Evolutionary conservation across 2,329 filamentous ascomycete genomes (phyloP), one percentile per base, ranked within the genome.

Genomic region (Fusarium brachygibbosum): DNA sequence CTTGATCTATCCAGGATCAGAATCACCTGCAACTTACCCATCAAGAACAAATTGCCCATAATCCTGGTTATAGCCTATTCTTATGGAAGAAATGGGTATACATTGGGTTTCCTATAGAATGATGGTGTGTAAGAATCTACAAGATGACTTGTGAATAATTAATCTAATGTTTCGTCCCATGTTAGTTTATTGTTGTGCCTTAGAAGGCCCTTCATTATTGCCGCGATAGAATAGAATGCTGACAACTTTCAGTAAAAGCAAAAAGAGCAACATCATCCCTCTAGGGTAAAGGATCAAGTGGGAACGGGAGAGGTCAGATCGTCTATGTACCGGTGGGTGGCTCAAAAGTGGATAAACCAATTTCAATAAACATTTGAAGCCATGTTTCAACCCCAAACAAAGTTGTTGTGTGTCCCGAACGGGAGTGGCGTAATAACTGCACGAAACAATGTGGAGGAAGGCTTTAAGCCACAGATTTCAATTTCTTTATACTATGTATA

Each of bases 351-450:
- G 60, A 42, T 64, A 42, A 9, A 32, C 23, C 11, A 41, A 42
- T 40, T 41, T 19, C 13, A 19, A 29, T 55, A 46, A 55, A 55
- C 41, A 35, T 35, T 35, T 41, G 28, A 34, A 51, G 35, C 49
- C 52, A 23, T 59, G 63, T 70, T 45, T 69, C 50, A 54, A 41
- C 19, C 34, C 46, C 44, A 68, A 59, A 68, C 41, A 48, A 60
- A 58, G 41, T 23, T 19, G 17, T 45, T 23, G 42, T 21, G 40
- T 35, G 49, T 32, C 35, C n/a, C 8, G 42, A 17, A 50, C 67
- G 67, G 67, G 67, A 68, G 67, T 70, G 67, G 63, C 67, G 58
- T 38, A 40, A 46, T 28, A 29, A 44, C 31, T 44, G 19, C 28
- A 37, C 4, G 28, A 28, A 34, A 58, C 34, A 32, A 40, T 42